phyloP scores from a whole-genome alignment of 331 rosid genomes.

The Phaseolus coccineus region DNA sequence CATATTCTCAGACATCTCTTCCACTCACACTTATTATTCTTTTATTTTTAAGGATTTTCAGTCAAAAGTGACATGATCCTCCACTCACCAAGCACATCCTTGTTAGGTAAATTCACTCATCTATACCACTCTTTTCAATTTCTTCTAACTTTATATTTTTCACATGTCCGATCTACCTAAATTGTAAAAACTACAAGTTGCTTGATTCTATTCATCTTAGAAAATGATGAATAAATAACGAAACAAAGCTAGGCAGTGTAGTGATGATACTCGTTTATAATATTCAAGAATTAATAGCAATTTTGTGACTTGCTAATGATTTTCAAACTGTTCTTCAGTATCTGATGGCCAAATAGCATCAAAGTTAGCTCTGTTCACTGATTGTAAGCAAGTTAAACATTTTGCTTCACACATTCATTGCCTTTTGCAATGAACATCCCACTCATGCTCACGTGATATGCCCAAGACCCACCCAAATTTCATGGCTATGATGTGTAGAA shows the following conservation, averaged over 20 bases:
- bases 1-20: constrained; percentile 17
- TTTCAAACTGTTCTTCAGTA: constrained; percentile 17
- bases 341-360: not conserved
- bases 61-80: constrained; percentile 40
- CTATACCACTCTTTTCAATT: not conserved
- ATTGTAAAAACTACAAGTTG: constrained; percentile 5
- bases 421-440: constrained; percentile 44
- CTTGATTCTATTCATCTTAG: not conserved
- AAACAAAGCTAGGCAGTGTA: not conserved
- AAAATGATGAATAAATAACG: not conserved
- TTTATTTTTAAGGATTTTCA: constrained; percentile 17
- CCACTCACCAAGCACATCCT: constrained; percentile 27
- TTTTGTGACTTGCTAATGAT: constrained; percentile 10
- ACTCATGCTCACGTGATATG: constrained; percentile 52
- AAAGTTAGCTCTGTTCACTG: not conserved
- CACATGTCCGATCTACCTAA: not conserved
- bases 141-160: not conserved
- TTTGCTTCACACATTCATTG: constrained; percentile 39
- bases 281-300: not conserved
- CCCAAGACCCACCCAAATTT: constrained; percentile 13
- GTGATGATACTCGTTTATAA: not conserved
- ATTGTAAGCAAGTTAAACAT: constrained; percentile 27
- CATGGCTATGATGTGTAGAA: constrained; percentile 33
- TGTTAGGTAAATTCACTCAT: constrained; percentile 41
- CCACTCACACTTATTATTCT: constrained; percentile 1